Conservation (phyloP, 2,329 filamentous ascomycete genomes). For the Aspergillus flavus region DNA sequence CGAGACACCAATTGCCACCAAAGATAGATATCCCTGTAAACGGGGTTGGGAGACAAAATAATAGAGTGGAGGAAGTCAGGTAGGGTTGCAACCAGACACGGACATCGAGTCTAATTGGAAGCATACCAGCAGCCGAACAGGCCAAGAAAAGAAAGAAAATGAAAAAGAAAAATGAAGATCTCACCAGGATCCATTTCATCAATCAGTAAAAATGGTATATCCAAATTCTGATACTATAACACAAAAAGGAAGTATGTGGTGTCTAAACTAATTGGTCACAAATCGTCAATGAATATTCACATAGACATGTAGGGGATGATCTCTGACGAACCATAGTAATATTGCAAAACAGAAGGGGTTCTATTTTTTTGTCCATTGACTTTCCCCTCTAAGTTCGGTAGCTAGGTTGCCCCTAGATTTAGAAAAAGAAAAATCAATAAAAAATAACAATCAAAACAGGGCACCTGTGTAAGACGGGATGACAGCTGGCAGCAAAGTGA, state of each 20-base stretch:
- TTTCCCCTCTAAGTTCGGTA: constrained; percentile 18
- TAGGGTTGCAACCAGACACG: constrained; percentile 26
- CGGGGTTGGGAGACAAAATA: constrained; percentile 13
- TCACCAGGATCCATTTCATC: constrained; percentile 9
- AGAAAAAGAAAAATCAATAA: neutral
- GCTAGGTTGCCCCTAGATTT: constrained; percentile 29
- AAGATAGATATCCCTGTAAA: constrained; percentile 16
- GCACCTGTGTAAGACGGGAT: constrained; percentile 33
- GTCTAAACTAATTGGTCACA: constrained; percentile 24
- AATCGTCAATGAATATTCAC: constrained; percentile 20
- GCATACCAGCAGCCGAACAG: constrained; percentile 19
- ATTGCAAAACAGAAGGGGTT: neutral
- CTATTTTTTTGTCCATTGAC: neutral
- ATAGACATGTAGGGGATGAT: constrained; percentile 14
- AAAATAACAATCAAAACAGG: constrained; percentile 16
- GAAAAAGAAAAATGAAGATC: constrained; percentile 11
- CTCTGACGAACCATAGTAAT: constrained; percentile 17
- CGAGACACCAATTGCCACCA: constrained; percentile 21
- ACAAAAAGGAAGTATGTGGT: constrained; percentile 2
- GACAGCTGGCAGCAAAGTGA: constrained; percentile 40
- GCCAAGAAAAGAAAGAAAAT: constrained; percentile 7
- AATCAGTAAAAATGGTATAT: constrained; percentile 18
- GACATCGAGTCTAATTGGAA: constrained; percentile 21
- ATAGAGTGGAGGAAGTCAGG: constrained; percentile 16
- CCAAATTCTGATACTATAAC: constrained; percentile 16